Base-by-base conservation (phyloP, 805 yeast genomes). In the Saturnispora dispora region DNA sequence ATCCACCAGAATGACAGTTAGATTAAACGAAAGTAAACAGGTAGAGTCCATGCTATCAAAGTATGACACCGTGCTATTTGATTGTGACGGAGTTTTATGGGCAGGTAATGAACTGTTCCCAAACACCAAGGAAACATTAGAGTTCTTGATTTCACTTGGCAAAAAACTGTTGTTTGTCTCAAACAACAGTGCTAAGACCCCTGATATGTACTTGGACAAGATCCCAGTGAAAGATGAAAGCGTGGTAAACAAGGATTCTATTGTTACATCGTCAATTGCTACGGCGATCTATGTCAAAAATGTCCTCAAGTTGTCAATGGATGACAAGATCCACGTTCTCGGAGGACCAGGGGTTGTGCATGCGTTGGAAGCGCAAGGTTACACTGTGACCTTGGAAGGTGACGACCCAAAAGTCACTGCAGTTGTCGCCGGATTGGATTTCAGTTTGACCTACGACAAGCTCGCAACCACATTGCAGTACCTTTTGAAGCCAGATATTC, bases 1-100 rank as follows among this genome's bases (percentile, higher is more conserved):
- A 23, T 23, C 33, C 10, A 30, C 15, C 22, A 51, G 25, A 39
- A 74, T 74, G 75, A 74, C 87, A 8, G 58, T 61, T 1, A 81
- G 84, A 59, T 64, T 85, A 43, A 66, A 69, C 17, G 61, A 69
- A 20, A 72, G 70, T 51, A 71, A 71, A 20, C 76, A 76, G 33
- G 85, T 78, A 4, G 68, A 76, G 48, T 61, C 69, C 7, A 69
- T 93, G 45, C 68, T 93, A 9, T 77, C 75, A 57, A 63, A 73
- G 48, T 85, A 84, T 65, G 96, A 89, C 63, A 88, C 87, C 53
- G 91, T 90, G 60, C 71, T 93, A 58, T 93, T 93, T 64, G 99
- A 93, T 63, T 93, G 99, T 71, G 99, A 93, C 64, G 99, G 99
- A 32, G 99, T 93, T 4, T 73, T 93, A 53, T 93, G 99, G 99